These are phyloP conservation scores for Solanum appendiculatum DNA, from an alignment of 257 asterid genomes.

Conservation along the genomic window DNA sequence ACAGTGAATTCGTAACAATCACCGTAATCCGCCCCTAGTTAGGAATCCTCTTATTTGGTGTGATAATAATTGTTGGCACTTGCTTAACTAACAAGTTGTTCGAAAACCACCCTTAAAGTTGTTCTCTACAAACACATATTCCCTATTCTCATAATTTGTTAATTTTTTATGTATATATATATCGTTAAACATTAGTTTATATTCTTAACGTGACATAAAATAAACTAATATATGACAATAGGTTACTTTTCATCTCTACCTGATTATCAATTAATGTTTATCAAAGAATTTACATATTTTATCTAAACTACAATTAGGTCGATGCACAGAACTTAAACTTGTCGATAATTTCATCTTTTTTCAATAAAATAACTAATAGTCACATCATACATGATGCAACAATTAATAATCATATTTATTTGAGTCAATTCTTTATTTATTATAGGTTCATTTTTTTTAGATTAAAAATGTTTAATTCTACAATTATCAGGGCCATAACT, in stretches of 20 bases:
- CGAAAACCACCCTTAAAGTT: conserved; percentile 25
- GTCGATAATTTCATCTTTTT: not conserved
- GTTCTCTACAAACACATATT: not conserved
- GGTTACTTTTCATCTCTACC: not conserved
- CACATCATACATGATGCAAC: not conserved
- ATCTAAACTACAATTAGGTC: not conserved
- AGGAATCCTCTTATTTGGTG: conserved; percentile 10
- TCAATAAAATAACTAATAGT: not conserved
- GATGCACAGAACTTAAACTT: not conserved
- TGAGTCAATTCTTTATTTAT: not conserved
- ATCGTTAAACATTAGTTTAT: not conserved
- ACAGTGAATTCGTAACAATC: not conserved
- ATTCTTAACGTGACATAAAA: not conserved
- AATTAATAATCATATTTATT: not conserved
- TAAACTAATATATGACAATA: not conserved
- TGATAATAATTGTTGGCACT: conserved; percentile 6
- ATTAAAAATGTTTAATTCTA: not conserved
- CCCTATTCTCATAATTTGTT: not conserved
- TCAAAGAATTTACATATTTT: not conserved
- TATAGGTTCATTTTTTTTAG: not conserved
- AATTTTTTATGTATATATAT: not conserved
- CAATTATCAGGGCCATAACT: not conserved
- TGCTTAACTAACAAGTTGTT: conserved; percentile 42
- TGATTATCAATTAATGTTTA: not conserved
- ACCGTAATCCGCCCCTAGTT: not conserved